Conservation (phyloP, 225 moss, liverwort and hornwort species). For the Climacium dendroides region DNA sequence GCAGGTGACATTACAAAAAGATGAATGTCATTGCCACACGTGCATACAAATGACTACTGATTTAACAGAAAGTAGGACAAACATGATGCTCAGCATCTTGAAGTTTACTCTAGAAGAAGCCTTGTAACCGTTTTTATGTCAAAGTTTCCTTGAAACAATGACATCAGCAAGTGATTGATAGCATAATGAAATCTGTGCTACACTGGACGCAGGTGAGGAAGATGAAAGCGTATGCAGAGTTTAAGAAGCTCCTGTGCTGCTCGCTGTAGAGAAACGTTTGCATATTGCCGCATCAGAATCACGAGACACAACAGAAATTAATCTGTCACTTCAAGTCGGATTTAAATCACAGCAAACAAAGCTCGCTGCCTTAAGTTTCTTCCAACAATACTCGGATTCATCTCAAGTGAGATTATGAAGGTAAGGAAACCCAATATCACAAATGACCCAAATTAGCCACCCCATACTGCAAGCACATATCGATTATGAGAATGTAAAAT, state of each 20-base stretch:
- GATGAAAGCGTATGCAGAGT: neutral
- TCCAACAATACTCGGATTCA: neutral
- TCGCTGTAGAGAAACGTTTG: neutral
- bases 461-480: too few species aligned
- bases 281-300: neutral
- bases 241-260: slow-evolving; percentile 15
- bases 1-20: neutral
- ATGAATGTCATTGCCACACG: neutral
- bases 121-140: neutral
- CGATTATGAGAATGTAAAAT: too few species aligned
- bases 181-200: neutral
- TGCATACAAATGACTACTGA: neutral
- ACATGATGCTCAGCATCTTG: neutral
- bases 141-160: neutral
- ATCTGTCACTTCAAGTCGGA: neutral
- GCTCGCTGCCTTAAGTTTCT: neutral
- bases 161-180: neutral
- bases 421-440: too few species aligned
- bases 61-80: neutral
- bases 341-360: neutral
- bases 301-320: neutral
- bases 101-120: neutral
- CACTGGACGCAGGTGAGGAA: neutral
- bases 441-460: neutral
- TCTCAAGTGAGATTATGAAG: neutral